phyloP scores from a whole-genome alignment of 2,329 filamentous ascomycete genomes.

The Aspergillus awamori region DNA sequence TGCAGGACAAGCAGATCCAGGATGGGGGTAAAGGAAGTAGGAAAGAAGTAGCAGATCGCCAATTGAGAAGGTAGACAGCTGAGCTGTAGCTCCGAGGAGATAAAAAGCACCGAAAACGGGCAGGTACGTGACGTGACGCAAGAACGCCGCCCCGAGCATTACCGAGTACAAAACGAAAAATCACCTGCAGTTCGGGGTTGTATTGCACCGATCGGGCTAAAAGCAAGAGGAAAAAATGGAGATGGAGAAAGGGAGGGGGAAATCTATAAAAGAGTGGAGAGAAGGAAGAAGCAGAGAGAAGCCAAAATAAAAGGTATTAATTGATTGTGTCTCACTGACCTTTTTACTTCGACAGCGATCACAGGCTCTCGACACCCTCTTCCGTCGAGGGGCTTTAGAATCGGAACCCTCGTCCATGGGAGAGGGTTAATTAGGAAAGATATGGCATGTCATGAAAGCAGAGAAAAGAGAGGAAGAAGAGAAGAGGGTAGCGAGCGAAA shows the following conservation, averaged over 20 bases:
- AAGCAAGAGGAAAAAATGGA: background rate
- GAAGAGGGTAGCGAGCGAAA: constrained; percentile 8
- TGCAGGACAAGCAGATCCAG: background rate
- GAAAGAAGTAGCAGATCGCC: background rate
- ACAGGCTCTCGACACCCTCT: constrained; percentile 51
- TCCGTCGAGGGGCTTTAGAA: constrained; percentile 42
- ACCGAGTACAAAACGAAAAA: background rate
- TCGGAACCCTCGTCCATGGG: constrained; percentile 45
- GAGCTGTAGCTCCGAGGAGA: background rate
- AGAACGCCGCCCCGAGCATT: background rate
- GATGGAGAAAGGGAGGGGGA: background rate
- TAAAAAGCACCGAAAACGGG: background rate
- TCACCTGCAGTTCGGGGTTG: background rate
- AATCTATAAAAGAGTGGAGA: background rate
- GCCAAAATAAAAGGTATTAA: constrained; percentile 2
- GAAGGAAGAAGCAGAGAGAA: background rate
- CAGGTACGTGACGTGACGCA: background rate
- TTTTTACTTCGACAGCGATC: constrained; percentile 51
- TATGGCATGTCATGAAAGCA: constrained; percentile 30
- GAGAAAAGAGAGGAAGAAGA: constrained; percentile 4
- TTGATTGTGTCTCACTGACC: constrained; percentile 22
- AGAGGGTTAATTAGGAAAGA: constrained; percentile 27
- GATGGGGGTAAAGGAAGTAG: background rate
- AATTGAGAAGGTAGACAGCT: background rate
- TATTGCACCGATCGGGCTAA: constrained; percentile 3